Percentiles rank a stretch among this genome's conserved stretches.
These are phyloP conservation scores for Steccherinum ochraceum DNA, from an alignment of 768 basidiomycete genomes.

Conservation along the genomic window DNA sequence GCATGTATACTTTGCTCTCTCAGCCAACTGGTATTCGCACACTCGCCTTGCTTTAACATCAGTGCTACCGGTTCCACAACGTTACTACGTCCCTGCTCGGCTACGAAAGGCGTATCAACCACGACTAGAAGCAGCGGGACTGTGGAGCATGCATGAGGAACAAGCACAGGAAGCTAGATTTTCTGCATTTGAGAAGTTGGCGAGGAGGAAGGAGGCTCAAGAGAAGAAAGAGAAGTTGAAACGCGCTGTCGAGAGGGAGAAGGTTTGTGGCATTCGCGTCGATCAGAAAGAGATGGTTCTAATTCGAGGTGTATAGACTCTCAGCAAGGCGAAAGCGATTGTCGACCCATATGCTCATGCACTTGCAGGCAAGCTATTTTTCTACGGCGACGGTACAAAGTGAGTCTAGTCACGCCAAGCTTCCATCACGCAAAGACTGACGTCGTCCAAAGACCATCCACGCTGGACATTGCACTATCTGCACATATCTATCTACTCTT, in stretches of 20 bases:
- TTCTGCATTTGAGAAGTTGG: conserved; percentile 26
- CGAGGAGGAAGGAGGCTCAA: conserved; percentile 24
- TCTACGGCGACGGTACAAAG: conserved; percentile 35
- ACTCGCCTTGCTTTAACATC: conserved; percentile 50
- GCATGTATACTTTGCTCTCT: conserved; percentile 54
- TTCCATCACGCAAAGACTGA: not conserved
- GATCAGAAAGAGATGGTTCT: too few relatives aligned
- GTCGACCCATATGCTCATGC: conserved; percentile 56
- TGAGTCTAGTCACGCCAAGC: conserved; percentile 24
- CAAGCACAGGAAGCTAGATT: conserved; percentile 26
- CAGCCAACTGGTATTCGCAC: conserved; percentile 55
- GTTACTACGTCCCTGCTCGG: conserved; percentile 65
- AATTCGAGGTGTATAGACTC: too few relatives aligned
- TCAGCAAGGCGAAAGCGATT: conserved; percentile 49
- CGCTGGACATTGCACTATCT: conserved; percentile 60
- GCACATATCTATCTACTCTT: conserved; percentile 60
- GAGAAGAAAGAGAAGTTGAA: conserved; percentile 33
- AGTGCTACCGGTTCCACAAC: conserved; percentile 59
- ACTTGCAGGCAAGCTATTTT: conserved; percentile 42
- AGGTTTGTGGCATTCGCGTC: conserved; percentile 31
- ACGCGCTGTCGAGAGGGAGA: conserved; percentile 58
- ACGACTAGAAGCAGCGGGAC: conserved; percentile 54
- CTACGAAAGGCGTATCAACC: conserved; percentile 50
- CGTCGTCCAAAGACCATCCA: conserved; percentile 41
- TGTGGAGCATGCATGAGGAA: conserved; percentile 51